Percentiles rank a stretch among this genome's conserved stretches.
phyloP scores from a whole-genome alignment of 352 stramenopile genomes.

The Thalassiosira exigua region DNA sequence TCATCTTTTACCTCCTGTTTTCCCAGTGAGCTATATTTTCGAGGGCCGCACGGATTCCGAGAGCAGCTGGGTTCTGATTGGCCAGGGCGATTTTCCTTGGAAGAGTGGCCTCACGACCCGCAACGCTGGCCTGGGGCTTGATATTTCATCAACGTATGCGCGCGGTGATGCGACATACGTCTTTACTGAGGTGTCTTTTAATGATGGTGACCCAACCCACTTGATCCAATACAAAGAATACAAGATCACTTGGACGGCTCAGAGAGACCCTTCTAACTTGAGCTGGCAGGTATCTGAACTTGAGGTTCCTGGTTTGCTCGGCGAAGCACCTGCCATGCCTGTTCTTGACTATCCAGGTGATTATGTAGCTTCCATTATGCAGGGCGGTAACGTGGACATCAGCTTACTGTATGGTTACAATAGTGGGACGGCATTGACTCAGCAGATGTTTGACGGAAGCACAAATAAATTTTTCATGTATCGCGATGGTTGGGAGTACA shows the following conservation, averaged over 20 bases:
- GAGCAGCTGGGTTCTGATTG: slow-evolving; percentile 39
- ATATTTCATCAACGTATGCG: slow-evolving; percentile 38
- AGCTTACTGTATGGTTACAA: slow-evolving; percentile 6
- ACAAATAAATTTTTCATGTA: slow-evolving; percentile 45
- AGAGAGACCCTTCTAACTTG: slow-evolving; percentile 3
- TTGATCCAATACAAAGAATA: slow-evolving; percentile 48
- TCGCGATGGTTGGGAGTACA: neutral
- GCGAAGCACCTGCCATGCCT: slow-evolving; percentile 7
- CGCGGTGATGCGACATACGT: slow-evolving; percentile 25
- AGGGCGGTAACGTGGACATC: slow-evolving; percentile 15
- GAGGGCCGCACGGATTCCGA: slow-evolving; percentile 20
- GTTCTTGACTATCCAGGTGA: slow-evolving; percentile 28
- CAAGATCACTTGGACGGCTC: slow-evolving; percentile 50
- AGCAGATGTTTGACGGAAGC: slow-evolving; percentile 19
- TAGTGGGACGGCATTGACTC: neutral
- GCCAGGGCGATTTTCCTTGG: slow-evolving; percentile 43
- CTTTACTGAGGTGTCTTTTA: slow-evolving; percentile 37
- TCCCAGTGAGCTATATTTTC: slow-evolving; percentile 44
- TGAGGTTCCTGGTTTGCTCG: slow-evolving; percentile 43
- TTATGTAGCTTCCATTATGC: slow-evolving; percentile 30
- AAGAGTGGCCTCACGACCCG: slow-evolving; percentile 20
- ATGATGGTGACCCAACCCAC: slow-evolving; percentile 20
- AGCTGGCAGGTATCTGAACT: slow-evolving; percentile 40
- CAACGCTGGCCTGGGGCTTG: slow-evolving; percentile 20
- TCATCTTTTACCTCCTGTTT: slow-evolving; percentile 3